Evolutionary conservation across 192 early-diverging fungal species (phyloP), one percentile per base, ranked within the genome.

Genomic region (Backusella psychrophila): DNA sequence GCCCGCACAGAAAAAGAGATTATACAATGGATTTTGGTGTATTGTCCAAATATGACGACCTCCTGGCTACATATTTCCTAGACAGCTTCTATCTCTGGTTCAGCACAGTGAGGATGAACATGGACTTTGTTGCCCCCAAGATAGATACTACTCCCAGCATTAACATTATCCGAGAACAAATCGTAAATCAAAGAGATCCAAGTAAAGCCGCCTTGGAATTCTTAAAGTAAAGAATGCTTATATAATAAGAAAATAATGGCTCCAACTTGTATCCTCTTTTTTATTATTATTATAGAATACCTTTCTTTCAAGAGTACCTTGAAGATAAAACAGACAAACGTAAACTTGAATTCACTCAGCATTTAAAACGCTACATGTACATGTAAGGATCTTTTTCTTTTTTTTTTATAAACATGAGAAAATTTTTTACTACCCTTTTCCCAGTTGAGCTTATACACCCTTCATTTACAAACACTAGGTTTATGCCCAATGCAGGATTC

Each of bases 401-500:
- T 33, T 68, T 46, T 73, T 59, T 44, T 26, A 17, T 56, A 31
- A 31, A 31, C 31, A 17, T 39, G 31, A 67, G 75, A 33, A 71
- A n/a, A n/a, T 34, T 34, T 33, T 44, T 44, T 14, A n/a, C n/a
- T n/a, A n/a, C n/a, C n/a, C n/a, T 33, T 44, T 44, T 14, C 14
- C 34, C n/a, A n/a, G n/a, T n/a, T n/a, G n/a, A n/a, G 15, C 38
- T 76, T 26, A 41, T 11, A 1, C 29, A 19, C 21, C 19, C 36
- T 56, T n/a, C 7, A 5, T 29, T 17, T 74, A 81, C 74, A n/a
- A 80, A 84, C 71, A 75, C 77, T 46, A 87, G 86, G 75, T 90
- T 88, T 49, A 69, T 82, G 36, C 85, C 87, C 0, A 82, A 83
- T 42, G 89, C 89, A 33, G 89, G 89, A 19, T 88, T 83, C 72